phyloP scores from a whole-genome alignment of 257 asterid genomes.

The Galeopsis tetrahit region DNA sequence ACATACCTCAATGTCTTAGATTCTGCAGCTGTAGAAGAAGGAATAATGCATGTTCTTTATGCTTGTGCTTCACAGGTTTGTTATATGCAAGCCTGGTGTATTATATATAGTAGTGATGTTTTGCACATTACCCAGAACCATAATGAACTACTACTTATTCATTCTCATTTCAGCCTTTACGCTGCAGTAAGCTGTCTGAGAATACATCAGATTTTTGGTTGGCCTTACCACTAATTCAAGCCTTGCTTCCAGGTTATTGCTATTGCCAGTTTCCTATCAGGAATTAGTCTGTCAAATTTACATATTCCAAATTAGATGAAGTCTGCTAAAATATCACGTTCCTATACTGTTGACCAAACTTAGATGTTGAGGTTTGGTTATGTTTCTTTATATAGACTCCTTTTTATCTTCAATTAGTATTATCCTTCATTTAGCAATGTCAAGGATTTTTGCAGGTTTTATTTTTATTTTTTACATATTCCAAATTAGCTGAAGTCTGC shows the following conservation, averaged over 20 bases:
- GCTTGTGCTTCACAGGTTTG: slow-evolving; percentile 96
- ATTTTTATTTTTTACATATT: neutral
- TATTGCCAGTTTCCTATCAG: slow-evolving; percentile 34
- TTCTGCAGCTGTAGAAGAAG: slow-evolving; percentile 85
- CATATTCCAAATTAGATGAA: slow-evolving; percentile 1
- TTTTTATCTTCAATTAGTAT: neutral
- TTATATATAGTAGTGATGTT: slow-evolving; percentile 14
- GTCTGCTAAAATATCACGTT: slow-evolving; percentile 14
- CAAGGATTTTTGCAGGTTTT: neutral
- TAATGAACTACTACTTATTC: slow-evolving; percentile 27
- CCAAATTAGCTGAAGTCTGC: slow-evolving; percentile 6
- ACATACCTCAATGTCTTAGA: slow-evolving; percentile 70
- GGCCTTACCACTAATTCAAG: slow-evolving; percentile 89
- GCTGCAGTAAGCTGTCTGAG: slow-evolving; percentile 90
- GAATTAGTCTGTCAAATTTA: slow-evolving; percentile 20
- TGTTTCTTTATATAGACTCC: neutral
- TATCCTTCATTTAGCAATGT: slow-evolving; percentile 7
- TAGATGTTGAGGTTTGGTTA: neutral
- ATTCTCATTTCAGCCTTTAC: slow-evolving; percentile 64
- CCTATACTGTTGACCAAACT: slow-evolving; percentile 20
- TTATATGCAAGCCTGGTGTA: too few relatives aligned
- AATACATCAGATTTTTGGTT: slow-evolving; percentile 70
- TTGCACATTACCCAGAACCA: slow-evolving; percentile 12
- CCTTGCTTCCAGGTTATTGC: slow-evolving; percentile 88
- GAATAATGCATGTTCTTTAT: slow-evolving; percentile 86